Percentiles rank a stretch among this genome's conserved stretches.
phyloP scores from a whole-genome alignment of 2,329 filamentous ascomycete species.

The Talaromyces islandicus region DNA sequence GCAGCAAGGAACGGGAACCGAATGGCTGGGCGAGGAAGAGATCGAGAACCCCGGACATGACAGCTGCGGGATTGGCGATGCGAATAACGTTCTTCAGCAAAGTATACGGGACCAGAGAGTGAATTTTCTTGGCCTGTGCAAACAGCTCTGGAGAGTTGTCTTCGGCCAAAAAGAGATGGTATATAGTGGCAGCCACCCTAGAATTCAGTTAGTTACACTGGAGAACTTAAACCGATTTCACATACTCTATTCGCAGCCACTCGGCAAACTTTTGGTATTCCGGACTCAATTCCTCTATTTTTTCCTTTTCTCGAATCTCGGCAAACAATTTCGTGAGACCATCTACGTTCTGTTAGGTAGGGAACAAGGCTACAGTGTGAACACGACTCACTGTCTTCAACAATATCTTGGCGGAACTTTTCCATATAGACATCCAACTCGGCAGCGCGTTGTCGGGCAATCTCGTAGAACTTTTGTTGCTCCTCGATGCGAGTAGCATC shows the following conservation, averaged over 20 bases:
- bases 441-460: constrained; percentile 80
- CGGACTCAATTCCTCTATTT: constrained; percentile 79
- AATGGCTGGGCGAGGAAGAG: constrained; percentile 95
- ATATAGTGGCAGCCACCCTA: constrained; percentile 83
- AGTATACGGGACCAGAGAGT: constrained; percentile 88
- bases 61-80: constrained; percentile 89
- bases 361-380: constrained; percentile 18
- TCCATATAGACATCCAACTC: constrained; percentile 99
- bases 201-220: constrained; percentile 2
- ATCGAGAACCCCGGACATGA: constrained; percentile 94
- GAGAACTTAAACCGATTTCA: not conserved
- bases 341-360: constrained; percentile 42
- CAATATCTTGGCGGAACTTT: constrained; percentile 61
- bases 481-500: constrained; percentile 87
- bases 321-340: constrained; percentile 87
- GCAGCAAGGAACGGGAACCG: constrained; percentile 80
- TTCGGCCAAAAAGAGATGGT: constrained; percentile 94
- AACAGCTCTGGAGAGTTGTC: constrained; percentile 97
- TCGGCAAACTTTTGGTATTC: constrained; percentile 98
- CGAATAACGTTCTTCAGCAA: constrained; percentile 95
- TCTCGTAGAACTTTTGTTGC: constrained; percentile 91
- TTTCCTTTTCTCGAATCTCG: constrained; percentile 86
- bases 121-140: constrained; percentile 86
- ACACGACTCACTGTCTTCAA: constrained; percentile 59
- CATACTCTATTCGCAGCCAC: constrained; percentile 85